Percentiles rank a stretch among this genome's conserved stretches.
These are phyloP conservation scores for Hypoxylon fragiforme DNA, from an alignment of 495 filamentous ascomycete species.

Conservation along the genomic window DNA sequence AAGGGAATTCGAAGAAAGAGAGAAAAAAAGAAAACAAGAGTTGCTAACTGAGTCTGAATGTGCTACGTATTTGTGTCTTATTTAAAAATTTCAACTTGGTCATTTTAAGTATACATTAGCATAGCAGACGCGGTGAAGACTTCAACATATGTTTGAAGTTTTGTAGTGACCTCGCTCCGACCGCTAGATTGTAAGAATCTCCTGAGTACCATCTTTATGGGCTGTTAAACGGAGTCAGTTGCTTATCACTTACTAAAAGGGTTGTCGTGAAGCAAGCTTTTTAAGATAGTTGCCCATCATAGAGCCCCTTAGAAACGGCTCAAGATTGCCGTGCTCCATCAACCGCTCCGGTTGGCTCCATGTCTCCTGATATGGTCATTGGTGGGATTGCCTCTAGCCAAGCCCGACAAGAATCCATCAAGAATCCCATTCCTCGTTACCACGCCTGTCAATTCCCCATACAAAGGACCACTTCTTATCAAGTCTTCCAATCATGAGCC, in stretches of 20 bases:
- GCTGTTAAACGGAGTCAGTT: slow-evolving; percentile 26
- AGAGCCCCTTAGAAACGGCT: slow-evolving; percentile 33
- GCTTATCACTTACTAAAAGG: slow-evolving; percentile 36
- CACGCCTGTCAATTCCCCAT: slow-evolving; percentile 32
- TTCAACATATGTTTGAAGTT: slow-evolving; percentile 16
- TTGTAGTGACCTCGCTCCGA: slow-evolving; percentile 23
- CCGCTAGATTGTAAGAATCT: slow-evolving; percentile 29
- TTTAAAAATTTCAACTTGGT: neutral
- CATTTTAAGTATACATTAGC: neutral
- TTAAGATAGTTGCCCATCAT: slow-evolving; percentile 36
- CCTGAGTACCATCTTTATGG: slow-evolving; percentile 30
- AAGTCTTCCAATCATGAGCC: slow-evolving; percentile 24
- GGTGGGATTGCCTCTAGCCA: slow-evolving; percentile 18
- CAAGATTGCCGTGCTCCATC: slow-evolving; percentile 35
- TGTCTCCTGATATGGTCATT: slow-evolving; percentile 9
- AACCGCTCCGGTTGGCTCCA: slow-evolving; percentile 18
- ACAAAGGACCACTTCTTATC: slow-evolving; percentile 23
- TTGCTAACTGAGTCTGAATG: too few species aligned
- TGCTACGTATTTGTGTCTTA: too few species aligned
- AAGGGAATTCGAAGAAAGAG: too few species aligned
- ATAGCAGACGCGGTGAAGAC: slow-evolving; percentile 11
- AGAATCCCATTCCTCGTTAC: slow-evolving; percentile 35
- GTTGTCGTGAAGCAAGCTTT: slow-evolving; percentile 34
- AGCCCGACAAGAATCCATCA: slow-evolving; percentile 33
- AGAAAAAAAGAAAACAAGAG: too few species aligned